Evolutionary conservation across 805 yeast genomes (phyloP), one percentile per base, ranked within the genome.

Genomic region (Lipomyces lipofer): DNA sequence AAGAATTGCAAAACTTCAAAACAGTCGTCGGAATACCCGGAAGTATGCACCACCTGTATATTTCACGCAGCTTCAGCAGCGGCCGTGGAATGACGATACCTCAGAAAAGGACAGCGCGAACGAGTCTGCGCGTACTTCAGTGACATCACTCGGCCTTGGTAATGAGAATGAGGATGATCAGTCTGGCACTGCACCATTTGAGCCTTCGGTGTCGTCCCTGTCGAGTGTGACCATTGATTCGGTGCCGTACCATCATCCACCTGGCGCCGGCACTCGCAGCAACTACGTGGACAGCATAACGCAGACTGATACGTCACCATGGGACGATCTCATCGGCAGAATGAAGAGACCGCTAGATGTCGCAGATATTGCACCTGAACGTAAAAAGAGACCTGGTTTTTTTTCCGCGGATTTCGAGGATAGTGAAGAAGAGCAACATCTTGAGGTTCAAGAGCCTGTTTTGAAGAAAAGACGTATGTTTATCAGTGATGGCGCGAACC

Each of bases 321-420:
- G n/a, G 45, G n/a, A 38, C 44, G 13, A 33, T 17, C 5, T 15
- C 10, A 36, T 8, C 13, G 24, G 5, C 10, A 40, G 43, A 8
- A 24, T 56, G 19, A 53, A 54, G 27, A 46, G 63, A 21, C 57
- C 57, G 13, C 30, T 67, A 8, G 64, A 65, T 24, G 29, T 66
- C 5, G 35, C 59, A 13, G 67, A 65, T 24, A 47, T 67, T 15
- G 58, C 69, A 2, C 43, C 48, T 17, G 66, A 64, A 2, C 58
- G 72, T 17, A 54, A 54, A 21, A 52, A 58, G n/a, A 58, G 64
- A 5, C 72, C 71, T 0, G 74, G 74, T 1, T 68, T 59, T 45
- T 66, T 67, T 35, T 59, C 69, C 2, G 74, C 71, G 1, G 65
- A 65, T 25, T 67, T 71, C 40, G 71, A 67, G n/a, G 62, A 66